These are phyloP conservation scores for Agaricales sp. DNA, from an alignment of 1,284 basidiomycete genomes.

Conservation along the genomic window DNA sequence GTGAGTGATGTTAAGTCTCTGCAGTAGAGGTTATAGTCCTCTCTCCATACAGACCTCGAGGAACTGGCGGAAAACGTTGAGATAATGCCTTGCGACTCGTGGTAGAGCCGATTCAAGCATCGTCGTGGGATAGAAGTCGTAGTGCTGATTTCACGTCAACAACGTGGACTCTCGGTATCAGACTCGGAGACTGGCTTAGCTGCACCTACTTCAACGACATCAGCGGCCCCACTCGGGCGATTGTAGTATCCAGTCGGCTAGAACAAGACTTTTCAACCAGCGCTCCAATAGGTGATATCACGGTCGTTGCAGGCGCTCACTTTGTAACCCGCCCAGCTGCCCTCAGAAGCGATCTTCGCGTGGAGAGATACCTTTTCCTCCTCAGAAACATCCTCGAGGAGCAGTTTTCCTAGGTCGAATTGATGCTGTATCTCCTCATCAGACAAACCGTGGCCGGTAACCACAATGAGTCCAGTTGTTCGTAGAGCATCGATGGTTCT, in stretches of 20 bases:
- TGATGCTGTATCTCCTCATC: conserved; percentile 11
- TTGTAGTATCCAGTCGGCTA: conserved; percentile 12
- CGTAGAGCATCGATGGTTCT: conserved; percentile 1
- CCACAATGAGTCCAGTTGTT: conserved; percentile 9
- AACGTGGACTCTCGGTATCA: not conserved
- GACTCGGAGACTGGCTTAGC: too few relatives aligned
- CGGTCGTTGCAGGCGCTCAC: too few relatives aligned
- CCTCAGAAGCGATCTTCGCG: conserved; percentile 10
- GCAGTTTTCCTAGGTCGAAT: conserved; percentile 10
- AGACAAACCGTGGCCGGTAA: conserved; percentile 12
- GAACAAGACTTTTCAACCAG: conserved; percentile 3
- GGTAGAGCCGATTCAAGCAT: not conserved
- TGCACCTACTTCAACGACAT: conserved; percentile 10
- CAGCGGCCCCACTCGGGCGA: conserved; percentile 10
- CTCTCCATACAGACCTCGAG: conserved; percentile 11
- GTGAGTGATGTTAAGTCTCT: not conserved
- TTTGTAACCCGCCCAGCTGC: conserved; percentile 14
- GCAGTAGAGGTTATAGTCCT: not conserved
- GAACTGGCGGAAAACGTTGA: conserved; percentile 11
- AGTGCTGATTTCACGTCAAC: conserved; percentile 8
- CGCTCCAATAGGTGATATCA: not conserved
- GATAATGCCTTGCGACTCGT: conserved; percentile 8
- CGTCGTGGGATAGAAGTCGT: conserved; percentile 10
- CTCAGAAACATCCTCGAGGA: conserved; percentile 10
- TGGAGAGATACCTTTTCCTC: conserved; percentile 10